Percentiles rank a stretch among this genome's conserved stretches.
Conservation (phyloP, 352 stramenopile species). For the Peronosclerospora sorghi region DNA sequence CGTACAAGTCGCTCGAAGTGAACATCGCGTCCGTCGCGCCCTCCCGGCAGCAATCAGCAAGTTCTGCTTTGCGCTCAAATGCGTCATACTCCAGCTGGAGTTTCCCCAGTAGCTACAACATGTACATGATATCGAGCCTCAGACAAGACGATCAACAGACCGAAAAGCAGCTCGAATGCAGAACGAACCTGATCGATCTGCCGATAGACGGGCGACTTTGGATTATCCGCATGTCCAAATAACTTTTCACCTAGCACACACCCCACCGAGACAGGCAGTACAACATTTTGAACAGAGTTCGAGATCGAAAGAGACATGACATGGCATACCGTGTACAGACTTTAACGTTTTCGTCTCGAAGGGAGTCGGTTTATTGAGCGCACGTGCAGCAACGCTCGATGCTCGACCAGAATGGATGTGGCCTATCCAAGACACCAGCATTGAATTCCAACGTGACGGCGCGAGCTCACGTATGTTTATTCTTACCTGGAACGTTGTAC, state of each 20-base stretch:
- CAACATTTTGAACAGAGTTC: background rate
- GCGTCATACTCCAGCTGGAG: slow-evolving; percentile 49
- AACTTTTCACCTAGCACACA: slow-evolving; percentile 24
- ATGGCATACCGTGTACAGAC: slow-evolving; percentile 11
- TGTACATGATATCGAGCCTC: background rate
- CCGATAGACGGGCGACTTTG: slow-evolving; percentile 47
- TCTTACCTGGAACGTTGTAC: slow-evolving; percentile 58
- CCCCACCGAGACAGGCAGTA: background rate
- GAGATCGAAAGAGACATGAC: background rate
- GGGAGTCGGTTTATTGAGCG: slow-evolving; percentile 7
- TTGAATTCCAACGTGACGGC: background rate
- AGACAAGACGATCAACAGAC: background rate
- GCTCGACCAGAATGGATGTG: slow-evolving; percentile 56
- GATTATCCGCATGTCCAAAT: slow-evolving; percentile 36
- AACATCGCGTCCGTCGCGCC: slow-evolving; percentile 24
- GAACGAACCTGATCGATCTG: slow-evolving; percentile 40
- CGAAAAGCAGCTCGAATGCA: background rate
- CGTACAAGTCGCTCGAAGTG: slow-evolving; percentile 63
- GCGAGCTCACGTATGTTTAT: background rate
- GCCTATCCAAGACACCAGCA: slow-evolving; percentile 15
- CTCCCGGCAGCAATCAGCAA: slow-evolving; percentile 34
- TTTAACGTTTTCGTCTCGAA: slow-evolving; percentile 20
- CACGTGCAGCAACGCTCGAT: slow-evolving; percentile 8
- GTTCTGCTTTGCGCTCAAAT: slow-evolving; percentile 31
- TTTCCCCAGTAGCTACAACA: slow-evolving; percentile 26